Percentiles rank a stretch among this genome's conserved stretches.
Conservation (phyloP, 306 rosid species). For the Begonia masoniana region DNA sequence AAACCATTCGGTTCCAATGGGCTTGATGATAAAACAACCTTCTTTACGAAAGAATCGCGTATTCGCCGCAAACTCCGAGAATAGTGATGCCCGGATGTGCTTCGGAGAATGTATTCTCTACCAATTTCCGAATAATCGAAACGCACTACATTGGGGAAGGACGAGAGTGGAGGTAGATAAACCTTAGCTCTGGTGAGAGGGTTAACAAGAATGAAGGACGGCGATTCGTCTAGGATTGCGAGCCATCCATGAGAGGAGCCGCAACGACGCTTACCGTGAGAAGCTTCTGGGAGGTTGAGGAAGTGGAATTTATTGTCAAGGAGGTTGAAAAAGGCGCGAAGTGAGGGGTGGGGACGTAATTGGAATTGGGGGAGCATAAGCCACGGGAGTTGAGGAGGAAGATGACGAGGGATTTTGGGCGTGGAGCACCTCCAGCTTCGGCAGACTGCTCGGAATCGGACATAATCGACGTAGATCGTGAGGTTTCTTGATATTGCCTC, state of each 20-base stretch:
- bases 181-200: constrained; percentile 33
- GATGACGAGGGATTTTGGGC: constrained; percentile 33
- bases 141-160: constrained; percentile 44
- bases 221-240: constrained; percentile 34
- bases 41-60: constrained; percentile 41
- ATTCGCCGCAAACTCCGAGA: constrained; percentile 30
- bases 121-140: constrained; percentile 47
- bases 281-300: constrained; percentile 41
- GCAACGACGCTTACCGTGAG: constrained; percentile 32
- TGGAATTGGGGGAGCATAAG: constrained; percentile 42
- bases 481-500: constrained; percentile 25
- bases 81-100: constrained; percentile 13
- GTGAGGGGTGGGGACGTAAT: constrained; percentile 12
- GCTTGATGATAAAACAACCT: constrained; percentile 38
- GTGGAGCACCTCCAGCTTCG: constrained; percentile 30
- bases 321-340: constrained; percentile 34
- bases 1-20: constrained; percentile 16
- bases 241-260: constrained; percentile 78
- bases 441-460: constrained; percentile 41
- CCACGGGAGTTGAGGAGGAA: constrained; percentile 62
- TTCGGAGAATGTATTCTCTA: constrained; percentile 28
- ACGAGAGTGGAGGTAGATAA: constrained; percentile 43
- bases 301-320: constrained; percentile 30
- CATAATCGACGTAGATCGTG: constrained; percentile 28
- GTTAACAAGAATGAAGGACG: constrained; percentile 38